Conservation (phyloP, 768 basidiomycete genomes). For the Tubosaeta sp. region DNA sequence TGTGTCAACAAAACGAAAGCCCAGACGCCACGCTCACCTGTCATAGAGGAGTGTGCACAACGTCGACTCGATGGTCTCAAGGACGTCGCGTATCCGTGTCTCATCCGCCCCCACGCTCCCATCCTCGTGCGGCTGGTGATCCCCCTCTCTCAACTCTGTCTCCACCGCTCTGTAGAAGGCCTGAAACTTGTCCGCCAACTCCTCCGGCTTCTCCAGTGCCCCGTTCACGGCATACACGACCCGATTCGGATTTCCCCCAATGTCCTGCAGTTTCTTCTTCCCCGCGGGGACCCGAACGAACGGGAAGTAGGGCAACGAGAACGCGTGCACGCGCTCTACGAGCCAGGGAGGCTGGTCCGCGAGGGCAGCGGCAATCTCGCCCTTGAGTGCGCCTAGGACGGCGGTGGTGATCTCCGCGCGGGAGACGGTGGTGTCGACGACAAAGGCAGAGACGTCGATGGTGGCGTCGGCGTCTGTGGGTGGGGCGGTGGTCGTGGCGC, state of each 20-base stretch:
- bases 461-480: slow-evolving; percentile 32
- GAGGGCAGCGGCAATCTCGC: slow-evolving; percentile 51
- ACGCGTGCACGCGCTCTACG: slow-evolving; percentile 52
- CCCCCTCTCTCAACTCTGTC: slow-evolving; percentile 47
- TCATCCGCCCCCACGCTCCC: slow-evolving; percentile 31
- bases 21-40: slow-evolving; percentile 39
- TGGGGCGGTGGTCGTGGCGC: slow-evolving; percentile 13
- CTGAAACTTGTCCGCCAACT: slow-evolving; percentile 55
- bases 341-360: slow-evolving; percentile 52
- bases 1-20: not conserved
- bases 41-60: slow-evolving; percentile 81
- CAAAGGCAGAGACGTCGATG: slow-evolving; percentile 58
- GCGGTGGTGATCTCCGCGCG: slow-evolving; percentile 50
- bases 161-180: slow-evolving; percentile 67
- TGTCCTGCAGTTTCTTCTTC: slow-evolving; percentile 31
- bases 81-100: slow-evolving; percentile 48
- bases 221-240: slow-evolving; percentile 38
- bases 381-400: slow-evolving; percentile 49
- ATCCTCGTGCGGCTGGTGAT: slow-evolving; percentile 8
- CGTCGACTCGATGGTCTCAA: slow-evolving; percentile 71
- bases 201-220: slow-evolving; percentile 45
- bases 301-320: slow-evolving; percentile 53
- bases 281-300: slow-evolving; percentile 40
- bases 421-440: slow-evolving; percentile 50
- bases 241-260: slow-evolving; percentile 21